phyloP scores from a whole-genome alignment of 1,284 basidiomycete species.

The Sutorius eximius region DNA sequence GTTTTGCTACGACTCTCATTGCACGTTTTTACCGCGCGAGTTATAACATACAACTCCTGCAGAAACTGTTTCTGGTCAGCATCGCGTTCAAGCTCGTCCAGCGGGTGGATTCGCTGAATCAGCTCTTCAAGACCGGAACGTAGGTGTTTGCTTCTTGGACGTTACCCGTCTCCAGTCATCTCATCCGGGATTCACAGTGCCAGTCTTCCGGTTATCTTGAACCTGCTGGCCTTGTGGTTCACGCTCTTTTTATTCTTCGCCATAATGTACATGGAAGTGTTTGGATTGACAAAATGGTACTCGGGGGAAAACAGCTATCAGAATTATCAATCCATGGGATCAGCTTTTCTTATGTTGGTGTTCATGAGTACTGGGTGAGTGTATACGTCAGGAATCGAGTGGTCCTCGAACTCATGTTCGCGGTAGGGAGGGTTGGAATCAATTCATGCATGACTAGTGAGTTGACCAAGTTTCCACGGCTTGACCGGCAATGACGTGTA shows the following conservation, averaged over 20 bases:
- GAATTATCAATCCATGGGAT: constrained; percentile 84
- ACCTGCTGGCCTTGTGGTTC: constrained; percentile 87
- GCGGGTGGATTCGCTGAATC: constrained; percentile 85
- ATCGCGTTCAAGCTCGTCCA: constrained; percentile 96
- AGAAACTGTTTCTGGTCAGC: constrained; percentile 93
- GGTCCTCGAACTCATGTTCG: constrained; percentile 4
- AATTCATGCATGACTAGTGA: constrained; percentile 93
- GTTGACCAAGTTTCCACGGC: constrained; percentile 31
- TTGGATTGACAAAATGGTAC: constrained; percentile 89
- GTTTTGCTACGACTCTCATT: constrained; percentile 82
- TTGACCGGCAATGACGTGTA: constrained; percentile 5
- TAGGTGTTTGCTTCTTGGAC: constrained; percentile 42
- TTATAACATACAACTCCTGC: constrained; percentile 69
- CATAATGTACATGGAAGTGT: constrained; percentile 90
- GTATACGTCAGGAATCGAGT: constrained; percentile 9
- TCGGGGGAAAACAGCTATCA: constrained; percentile 68
- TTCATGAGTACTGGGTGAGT: constrained; percentile 74
- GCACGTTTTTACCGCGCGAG: constrained; percentile 59
- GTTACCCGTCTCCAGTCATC: constrained; percentile 3
- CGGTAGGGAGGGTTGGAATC: constrained; percentile 87
- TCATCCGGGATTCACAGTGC: constrained; percentile 48
- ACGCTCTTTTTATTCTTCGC: constrained; percentile 92
- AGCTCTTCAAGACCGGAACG: constrained; percentile 96
- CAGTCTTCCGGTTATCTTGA: constrained; percentile 86
- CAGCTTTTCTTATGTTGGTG: constrained; percentile 82